Conservation (phyloP, 2,329 filamentous ascomycete species). For the Aspergillus sp. region DNA sequence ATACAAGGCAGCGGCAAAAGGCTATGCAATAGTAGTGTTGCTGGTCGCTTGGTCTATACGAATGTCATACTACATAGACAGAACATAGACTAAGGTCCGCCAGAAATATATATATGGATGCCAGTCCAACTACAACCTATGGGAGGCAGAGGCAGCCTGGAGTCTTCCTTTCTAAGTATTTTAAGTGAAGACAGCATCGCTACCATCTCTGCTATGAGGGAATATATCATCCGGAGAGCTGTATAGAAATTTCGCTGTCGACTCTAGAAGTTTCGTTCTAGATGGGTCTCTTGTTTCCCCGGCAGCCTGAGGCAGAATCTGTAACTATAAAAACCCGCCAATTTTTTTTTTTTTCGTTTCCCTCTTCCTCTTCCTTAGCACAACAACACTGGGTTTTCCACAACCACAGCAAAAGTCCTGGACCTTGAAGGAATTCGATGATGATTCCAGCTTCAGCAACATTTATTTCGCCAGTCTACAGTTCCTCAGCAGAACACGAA, state of each 20-base stretch:
- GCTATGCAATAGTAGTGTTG: slow-evolving; percentile 29
- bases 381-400: not conserved
- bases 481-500: not conserved
- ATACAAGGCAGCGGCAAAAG: slow-evolving; percentile 53
- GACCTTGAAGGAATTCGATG: slow-evolving; percentile 14
- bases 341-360: slow-evolving; percentile 27
- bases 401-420: not conserved
- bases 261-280: slow-evolving; percentile 36
- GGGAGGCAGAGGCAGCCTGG: too few species aligned
- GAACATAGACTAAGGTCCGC: too few species aligned
- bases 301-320: slow-evolving; percentile 40
- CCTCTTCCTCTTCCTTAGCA: slow-evolving; percentile 19
- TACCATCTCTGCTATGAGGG: too few species aligned
- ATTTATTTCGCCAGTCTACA: not conserved
- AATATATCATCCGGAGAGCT: slow-evolving; percentile 16
- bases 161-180: too few species aligned
- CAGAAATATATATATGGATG: too few species aligned
- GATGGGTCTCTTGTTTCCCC: slow-evolving; percentile 31
- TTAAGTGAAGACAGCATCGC: too few species aligned
- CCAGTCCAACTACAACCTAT: too few species aligned
- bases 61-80: slow-evolving; percentile 11
- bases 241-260: not conserved
- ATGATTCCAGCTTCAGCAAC: not conserved
- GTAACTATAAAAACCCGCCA: slow-evolving; percentile 28
- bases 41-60: slow-evolving; percentile 5